Evolutionary conservation across 2,329 filamentous ascomycete genomes (phyloP), one percentile per base, ranked within the genome.

Genomic region (Zymoseptoria crescenta): DNA sequence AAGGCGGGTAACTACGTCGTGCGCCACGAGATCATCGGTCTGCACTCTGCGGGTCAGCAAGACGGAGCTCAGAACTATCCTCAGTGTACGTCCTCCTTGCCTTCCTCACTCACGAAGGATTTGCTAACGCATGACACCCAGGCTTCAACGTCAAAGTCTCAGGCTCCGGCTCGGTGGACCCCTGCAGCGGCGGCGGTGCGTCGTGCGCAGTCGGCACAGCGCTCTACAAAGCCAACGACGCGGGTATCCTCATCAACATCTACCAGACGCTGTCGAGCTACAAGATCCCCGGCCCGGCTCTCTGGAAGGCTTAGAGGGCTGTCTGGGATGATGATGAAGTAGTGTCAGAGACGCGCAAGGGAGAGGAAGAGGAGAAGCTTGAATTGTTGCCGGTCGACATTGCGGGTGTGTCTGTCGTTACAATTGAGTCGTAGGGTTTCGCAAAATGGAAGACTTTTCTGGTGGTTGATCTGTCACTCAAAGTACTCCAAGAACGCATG

Each of bases 91-190:
- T 35, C 41, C n/a, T 28, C 4, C 20, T 13, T 45, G 30, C 7
- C 21, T 8, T 24, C 51, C 10, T 27, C 13, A 28, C 24, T 52
- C 28, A n/a, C 51, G 19, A 48, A 51, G 24, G 24, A 19, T 9
- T 29, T 3, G 51, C 51, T 52, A 28, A 52, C 51, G 20, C 24
- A 27, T 13, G 24, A 21, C n/a, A 29, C 9, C 58, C 67, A 66
- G 79, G 85, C 71, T 75, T 83, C 66, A 85, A 87, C 76, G 68
- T 87, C 62, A 77, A 84, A 69, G 74, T 87, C 63, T 80, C 80
- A 35, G 82, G 82, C 55, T 73, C 74, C 50, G 82, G 80, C 20
- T 78, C 80, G 55, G 77, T 75, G 29, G 27, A 24, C 24, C 59
- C 59, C 10, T 60, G 59, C 49, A n/a, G 49, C 10, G 55, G 53